Conservation (phyloP, 768 basidiomycete genomes). For the Tulasnella sp. region DNA sequence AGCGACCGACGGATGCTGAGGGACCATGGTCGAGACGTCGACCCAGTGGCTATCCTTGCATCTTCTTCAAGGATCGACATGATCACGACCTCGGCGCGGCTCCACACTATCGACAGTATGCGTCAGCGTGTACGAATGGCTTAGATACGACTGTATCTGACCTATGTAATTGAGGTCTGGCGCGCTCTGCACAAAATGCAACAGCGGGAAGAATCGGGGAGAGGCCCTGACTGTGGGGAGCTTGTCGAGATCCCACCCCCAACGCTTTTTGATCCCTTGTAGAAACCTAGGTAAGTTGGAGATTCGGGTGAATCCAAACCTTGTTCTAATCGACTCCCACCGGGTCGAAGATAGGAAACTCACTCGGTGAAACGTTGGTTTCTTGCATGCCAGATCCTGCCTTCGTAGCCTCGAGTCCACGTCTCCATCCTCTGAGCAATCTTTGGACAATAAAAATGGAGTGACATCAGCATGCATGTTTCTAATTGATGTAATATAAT, state of each 20-base stretch:
- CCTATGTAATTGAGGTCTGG: background rate
- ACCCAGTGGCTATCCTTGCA: background rate
- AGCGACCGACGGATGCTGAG: background rate
- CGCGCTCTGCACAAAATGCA: background rate
- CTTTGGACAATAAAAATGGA: background rate
- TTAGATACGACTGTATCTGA: background rate
- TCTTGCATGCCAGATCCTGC: background rate
- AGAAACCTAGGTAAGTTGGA: background rate
- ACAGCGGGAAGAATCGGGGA: background rate
- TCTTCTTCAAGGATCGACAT: background rate
- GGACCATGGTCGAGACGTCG: background rate
- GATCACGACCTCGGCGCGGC: background rate
- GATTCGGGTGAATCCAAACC: background rate
- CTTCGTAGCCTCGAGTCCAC: background rate
- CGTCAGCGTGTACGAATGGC: background rate
- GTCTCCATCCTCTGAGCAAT: background rate
- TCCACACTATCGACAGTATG: background rate
- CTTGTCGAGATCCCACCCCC: background rate
- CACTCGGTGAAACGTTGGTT: background rate
- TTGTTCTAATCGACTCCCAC: background rate
- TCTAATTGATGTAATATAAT: background rate
- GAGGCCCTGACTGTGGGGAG: background rate
- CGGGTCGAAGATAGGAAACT: background rate
- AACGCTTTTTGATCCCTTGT: background rate
- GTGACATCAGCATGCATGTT: background rate